Evolutionary conservation across 2,329 filamentous ascomycete species (phyloP).

Genomic region (Xylariomycetidae sp.): DNA sequence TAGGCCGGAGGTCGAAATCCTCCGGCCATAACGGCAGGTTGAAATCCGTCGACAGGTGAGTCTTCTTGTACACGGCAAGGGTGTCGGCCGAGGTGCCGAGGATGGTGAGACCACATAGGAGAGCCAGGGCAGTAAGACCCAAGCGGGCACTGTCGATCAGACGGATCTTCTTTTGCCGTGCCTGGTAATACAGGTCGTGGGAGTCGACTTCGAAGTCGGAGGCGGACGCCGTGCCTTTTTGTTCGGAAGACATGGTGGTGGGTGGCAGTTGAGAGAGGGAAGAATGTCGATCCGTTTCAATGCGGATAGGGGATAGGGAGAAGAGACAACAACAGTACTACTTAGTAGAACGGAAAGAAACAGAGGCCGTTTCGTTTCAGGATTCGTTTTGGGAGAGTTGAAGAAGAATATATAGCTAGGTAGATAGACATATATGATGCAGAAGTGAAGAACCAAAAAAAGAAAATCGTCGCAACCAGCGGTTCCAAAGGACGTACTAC

Average conservation of each 20-base stretch:
- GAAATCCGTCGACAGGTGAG: slow-evolving; percentile 42
- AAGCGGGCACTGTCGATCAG: slow-evolving; percentile 40
- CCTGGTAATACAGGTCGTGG: slow-evolving; percentile 34
- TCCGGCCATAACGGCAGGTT: slow-evolving; percentile 54
- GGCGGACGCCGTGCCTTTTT: slow-evolving; percentile 36
- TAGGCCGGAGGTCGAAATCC: slow-evolving; percentile 52
- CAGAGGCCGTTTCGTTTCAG: slow-evolving; percentile 12
- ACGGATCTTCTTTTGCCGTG: slow-evolving; percentile 30
- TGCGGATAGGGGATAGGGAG: too few species aligned
- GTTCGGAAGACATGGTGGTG: slow-evolving; percentile 28
- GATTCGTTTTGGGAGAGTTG: too few species aligned
- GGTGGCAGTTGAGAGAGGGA: too few species aligned
- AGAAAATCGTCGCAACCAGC: too few species aligned
- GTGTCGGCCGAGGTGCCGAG: slow-evolving; percentile 52
- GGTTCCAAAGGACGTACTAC: too few species aligned
- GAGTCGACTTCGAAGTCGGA: slow-evolving; percentile 48
- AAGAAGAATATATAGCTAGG: too few species aligned
- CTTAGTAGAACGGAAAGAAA: slow-evolving; percentile 9
- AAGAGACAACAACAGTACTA: slow-evolving; percentile 1
- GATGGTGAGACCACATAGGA: slow-evolving; percentile 47
- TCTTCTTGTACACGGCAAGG: slow-evolving; percentile 50
- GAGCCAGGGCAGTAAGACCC: slow-evolving; percentile 44
- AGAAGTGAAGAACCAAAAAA: too few species aligned
- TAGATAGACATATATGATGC: too few species aligned
- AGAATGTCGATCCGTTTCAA: slow-evolving; percentile 8